phyloP scores from a whole-genome alignment of 208 protist species.

The Sergeia podlipaevii region DNA sequence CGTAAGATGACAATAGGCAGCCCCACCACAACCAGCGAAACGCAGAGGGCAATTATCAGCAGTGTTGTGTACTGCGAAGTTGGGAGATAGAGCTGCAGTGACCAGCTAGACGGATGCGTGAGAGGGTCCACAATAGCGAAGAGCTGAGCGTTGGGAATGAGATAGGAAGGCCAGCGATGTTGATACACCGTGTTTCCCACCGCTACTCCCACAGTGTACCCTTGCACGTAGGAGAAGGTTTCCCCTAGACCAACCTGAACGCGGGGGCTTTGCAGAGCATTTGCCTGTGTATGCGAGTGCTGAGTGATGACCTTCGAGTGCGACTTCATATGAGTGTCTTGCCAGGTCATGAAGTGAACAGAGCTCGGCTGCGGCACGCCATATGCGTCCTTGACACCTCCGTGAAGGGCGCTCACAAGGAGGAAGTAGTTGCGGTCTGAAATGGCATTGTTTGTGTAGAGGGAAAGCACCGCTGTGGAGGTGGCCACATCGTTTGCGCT shows the following conservation, averaged over 20 bases:
- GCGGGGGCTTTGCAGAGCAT: slow-evolving; percentile 29
- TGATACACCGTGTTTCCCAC: background rate
- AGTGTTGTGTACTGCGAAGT: slow-evolving; percentile 36
- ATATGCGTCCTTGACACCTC: slow-evolving; percentile 9
- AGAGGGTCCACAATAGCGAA: slow-evolving; percentile 40
- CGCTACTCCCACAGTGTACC: slow-evolving; percentile 42
- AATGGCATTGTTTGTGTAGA: slow-evolving; percentile 29
- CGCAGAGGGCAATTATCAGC: slow-evolving; percentile 33
- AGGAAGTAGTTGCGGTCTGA: slow-evolving; percentile 46
- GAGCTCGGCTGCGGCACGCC: slow-evolving; percentile 30
- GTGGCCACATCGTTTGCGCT: background rate
- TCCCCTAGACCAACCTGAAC: slow-evolving; percentile 53
- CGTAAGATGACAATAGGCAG: slow-evolving; percentile 55
- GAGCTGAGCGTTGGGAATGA: slow-evolving; percentile 68
- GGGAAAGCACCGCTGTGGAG: background rate
- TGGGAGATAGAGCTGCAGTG: slow-evolving; percentile 52
- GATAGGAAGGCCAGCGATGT: slow-evolving; percentile 42
- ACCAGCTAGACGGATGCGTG: slow-evolving; percentile 26
- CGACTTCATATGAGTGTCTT: slow-evolving; percentile 52
- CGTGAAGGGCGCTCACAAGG: slow-evolving; percentile 29
- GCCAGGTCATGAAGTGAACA: slow-evolving; percentile 55
- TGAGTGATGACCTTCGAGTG: slow-evolving; percentile 38
- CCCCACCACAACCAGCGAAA: slow-evolving; percentile 32
- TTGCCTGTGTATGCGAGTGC: slow-evolving; percentile 20
- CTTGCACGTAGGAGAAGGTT: slow-evolving; percentile 72